These are phyloP conservation scores for Scleroderma bovista DNA, from an alignment of 768 basidiomycete genomes.

Conservation along the genomic window DNA sequence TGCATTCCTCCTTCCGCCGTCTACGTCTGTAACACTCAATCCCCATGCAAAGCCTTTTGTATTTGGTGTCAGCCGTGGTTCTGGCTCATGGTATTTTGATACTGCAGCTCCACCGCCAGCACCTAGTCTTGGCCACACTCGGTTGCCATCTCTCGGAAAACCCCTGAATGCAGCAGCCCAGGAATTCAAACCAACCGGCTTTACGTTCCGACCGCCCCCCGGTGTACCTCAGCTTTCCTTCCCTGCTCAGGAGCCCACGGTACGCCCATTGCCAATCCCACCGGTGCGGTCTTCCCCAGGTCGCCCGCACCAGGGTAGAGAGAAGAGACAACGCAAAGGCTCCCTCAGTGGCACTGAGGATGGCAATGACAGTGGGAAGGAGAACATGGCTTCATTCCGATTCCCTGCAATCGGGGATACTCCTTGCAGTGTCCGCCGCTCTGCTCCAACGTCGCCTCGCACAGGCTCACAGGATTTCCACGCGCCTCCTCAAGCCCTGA, in stretches of 20 bases:
- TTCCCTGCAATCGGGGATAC: slow-evolving; percentile 58
- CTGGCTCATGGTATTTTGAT: slow-evolving; percentile 31
- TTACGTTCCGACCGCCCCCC: slow-evolving; percentile 71
- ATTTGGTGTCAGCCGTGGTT: slow-evolving; percentile 47
- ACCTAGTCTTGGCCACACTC: slow-evolving; percentile 33
- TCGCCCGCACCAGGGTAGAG: slow-evolving; percentile 57
- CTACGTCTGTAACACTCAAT: slow-evolving; percentile 44
- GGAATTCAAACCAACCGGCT: slow-evolving; percentile 75
- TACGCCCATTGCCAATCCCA: slow-evolving; percentile 37
- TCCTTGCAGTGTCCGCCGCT: slow-evolving; percentile 44
- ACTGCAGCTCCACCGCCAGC: slow-evolving; percentile 29
- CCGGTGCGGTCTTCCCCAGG: slow-evolving; percentile 21
- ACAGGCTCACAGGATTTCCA: slow-evolving; percentile 20
- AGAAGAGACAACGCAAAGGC: slow-evolving; percentile 67
- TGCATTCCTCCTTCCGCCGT: slow-evolving; percentile 10
- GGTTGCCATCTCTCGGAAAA: slow-evolving; percentile 48
- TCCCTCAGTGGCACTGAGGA: slow-evolving; percentile 34
- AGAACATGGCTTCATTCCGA: slow-evolving; percentile 69
- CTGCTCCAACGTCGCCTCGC: slow-evolving; percentile 36
- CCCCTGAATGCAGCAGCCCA: slow-evolving; percentile 75
- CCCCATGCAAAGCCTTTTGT: slow-evolving; percentile 83
- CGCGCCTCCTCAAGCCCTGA: slow-evolving; percentile 42
- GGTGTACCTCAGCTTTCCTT: slow-evolving; percentile 54
- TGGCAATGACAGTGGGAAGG: slow-evolving; percentile 46
- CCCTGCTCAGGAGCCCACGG: slow-evolving; percentile 22